phyloP scores from a whole-genome alignment of 495 filamentous ascomycete species.

The Annulohypoxylon moriforme region DNA sequence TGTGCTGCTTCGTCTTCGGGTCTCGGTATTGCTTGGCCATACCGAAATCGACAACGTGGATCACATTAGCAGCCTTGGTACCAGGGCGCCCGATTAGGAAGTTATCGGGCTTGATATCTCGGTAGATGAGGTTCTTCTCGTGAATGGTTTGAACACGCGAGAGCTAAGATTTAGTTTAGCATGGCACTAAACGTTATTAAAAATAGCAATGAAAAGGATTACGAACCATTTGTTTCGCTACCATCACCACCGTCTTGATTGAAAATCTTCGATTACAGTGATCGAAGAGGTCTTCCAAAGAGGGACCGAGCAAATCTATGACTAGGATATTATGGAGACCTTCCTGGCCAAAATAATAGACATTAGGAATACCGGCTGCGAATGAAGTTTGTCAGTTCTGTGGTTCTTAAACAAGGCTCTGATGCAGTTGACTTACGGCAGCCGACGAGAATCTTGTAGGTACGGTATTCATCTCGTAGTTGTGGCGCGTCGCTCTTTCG shows the following conservation, averaged over 20 bases:
- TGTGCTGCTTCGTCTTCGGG: conserved; percentile 99
- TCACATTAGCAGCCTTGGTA: conserved; percentile 95
- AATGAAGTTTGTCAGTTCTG: conserved; percentile 32
- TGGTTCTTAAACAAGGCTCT: neutral
- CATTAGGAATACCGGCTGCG: conserved; percentile 96
- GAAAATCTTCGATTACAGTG: conserved; percentile 96
- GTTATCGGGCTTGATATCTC: conserved; percentile 99
- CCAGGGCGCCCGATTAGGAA: conserved; percentile 96
- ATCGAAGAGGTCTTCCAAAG: conserved; percentile 97
- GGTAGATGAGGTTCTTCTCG: conserved; percentile 99
- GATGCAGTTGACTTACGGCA: conserved; percentile 80
- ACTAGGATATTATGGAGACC: conserved; percentile 99
- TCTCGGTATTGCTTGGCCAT: conserved; percentile 99
- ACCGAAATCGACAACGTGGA: conserved; percentile 98
- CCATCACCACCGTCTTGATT: conserved; percentile 98
- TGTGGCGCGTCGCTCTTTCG: conserved; percentile 98
- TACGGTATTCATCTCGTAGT: conserved; percentile 97
- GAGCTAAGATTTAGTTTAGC: conserved; percentile 65
- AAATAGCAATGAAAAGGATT: conserved; percentile 53
- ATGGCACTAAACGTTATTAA: conserved; percentile 13
- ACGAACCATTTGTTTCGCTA: conserved; percentile 98
- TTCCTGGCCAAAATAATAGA: conserved; percentile 99
- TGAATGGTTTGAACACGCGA: conserved; percentile 99
- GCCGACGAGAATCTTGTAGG: conserved; percentile 98
- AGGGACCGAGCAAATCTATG: conserved; percentile 96